Evolutionary conservation across 805 yeast species (phyloP).

Genomic region (Metschnikowia amazonensis): DNA sequence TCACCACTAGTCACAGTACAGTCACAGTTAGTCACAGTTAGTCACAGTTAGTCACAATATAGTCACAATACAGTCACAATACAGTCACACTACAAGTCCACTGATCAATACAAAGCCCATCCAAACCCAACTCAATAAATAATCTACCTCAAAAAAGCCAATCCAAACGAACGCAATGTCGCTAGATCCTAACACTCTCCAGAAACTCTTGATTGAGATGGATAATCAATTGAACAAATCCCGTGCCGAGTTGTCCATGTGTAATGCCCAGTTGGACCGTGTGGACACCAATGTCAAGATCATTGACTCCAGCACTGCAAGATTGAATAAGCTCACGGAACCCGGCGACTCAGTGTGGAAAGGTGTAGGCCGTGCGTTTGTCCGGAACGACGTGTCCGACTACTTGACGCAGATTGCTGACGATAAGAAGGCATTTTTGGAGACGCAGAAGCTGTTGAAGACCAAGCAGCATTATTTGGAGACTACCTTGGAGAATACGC

Average conservation of each 20-base stretch:
- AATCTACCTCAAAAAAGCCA: too few relatives aligned
- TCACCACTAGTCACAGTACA: too few relatives aligned
- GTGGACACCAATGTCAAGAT: slow-evolving; percentile 49
- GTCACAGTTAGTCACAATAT: too few relatives aligned
- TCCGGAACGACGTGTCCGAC: slow-evolving; percentile 40
- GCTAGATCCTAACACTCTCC: slow-evolving; percentile 44
- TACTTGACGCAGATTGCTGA: slow-evolving; percentile 47
- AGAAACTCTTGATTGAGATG: slow-evolving; percentile 61
- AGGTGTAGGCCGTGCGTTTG: slow-evolving; percentile 77
- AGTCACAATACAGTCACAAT: too few relatives aligned
- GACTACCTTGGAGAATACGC: slow-evolving; percentile 72
- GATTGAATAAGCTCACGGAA: slow-evolving; percentile 42
- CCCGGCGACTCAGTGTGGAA: slow-evolving; percentile 63
- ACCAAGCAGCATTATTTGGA: slow-evolving; percentile 72
- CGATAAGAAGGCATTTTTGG: slow-evolving; percentile 54
- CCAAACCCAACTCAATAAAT: too few relatives aligned
- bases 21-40: too few relatives aligned
- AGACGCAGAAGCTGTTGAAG: slow-evolving; percentile 54
- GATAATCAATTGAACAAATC: slow-evolving; percentile 58
- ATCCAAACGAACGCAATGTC: too few relatives aligned
- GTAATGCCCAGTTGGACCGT: slow-evolving; percentile 48
- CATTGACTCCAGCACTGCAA: slow-evolving; percentile 53
- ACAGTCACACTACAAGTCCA: too few relatives aligned
- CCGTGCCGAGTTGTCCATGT: slow-evolving; percentile 55
- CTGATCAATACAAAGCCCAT: too few relatives aligned